phyloP scores from a whole-genome alignment of 148 eudicot species.

The Rhododendron kiyosumense region DNA sequence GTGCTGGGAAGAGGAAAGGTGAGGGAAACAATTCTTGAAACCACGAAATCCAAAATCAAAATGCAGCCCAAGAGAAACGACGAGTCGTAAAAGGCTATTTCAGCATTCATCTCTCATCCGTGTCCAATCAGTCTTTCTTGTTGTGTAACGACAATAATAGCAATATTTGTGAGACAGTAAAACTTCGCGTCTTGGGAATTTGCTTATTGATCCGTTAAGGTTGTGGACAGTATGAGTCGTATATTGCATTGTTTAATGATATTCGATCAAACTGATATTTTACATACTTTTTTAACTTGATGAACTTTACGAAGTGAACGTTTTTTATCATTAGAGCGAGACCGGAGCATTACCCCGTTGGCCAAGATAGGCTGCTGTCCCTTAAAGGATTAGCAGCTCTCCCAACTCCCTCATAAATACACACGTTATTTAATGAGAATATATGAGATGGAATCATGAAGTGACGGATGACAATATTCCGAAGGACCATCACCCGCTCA shows the following conservation, averaged over 20 bases:
- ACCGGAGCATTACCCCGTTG: too few species aligned
- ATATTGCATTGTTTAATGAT: neutral
- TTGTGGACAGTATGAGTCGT: neutral
- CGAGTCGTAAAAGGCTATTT: neutral
- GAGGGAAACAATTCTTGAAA: neutral
- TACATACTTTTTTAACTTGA: too few species aligned
- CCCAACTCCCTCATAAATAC: too few species aligned
- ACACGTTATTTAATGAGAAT: too few species aligned
- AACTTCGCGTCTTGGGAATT: neutral
- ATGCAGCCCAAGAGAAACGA: neutral
- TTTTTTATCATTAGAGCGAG: too few species aligned
- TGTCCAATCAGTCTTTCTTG: neutral
- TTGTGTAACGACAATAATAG: neutral
- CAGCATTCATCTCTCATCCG: neutral
- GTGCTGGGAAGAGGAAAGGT: neutral
- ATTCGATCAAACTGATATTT: too few species aligned
- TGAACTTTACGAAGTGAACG: too few species aligned
- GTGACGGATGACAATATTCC: too few species aligned
- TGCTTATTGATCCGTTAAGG: neutral
- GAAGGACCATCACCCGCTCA: too few species aligned
- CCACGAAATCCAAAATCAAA: neutral
- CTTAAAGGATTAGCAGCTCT: too few species aligned
- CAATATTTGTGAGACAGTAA: neutral
- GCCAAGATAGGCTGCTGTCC: too few species aligned
- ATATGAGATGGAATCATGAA: too few species aligned